Conservation (phyloP, 2,329 filamentous ascomycete genomes). For the Huntiella decipiens region DNA sequence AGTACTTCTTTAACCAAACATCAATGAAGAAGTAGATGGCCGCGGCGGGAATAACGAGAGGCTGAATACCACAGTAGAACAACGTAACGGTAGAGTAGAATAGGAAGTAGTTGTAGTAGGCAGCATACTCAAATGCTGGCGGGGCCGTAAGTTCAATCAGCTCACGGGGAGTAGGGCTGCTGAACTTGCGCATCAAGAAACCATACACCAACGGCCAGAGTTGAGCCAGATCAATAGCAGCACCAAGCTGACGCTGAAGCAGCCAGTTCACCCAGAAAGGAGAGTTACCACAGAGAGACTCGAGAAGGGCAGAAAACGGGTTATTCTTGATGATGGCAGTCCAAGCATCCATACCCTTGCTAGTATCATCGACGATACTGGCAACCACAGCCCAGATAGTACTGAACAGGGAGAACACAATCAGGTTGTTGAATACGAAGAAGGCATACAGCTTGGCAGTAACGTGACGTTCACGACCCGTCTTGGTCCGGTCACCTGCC, state of each 20-base stretch:
- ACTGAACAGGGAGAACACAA: slow-evolving; percentile 86
- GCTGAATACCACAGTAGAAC: slow-evolving; percentile 70
- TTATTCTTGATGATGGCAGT: slow-evolving; percentile 45
- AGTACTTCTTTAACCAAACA: slow-evolving; percentile 82
- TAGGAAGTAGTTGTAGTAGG: slow-evolving; percentile 95
- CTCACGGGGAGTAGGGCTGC: slow-evolving; percentile 73
- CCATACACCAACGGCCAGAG: slow-evolving; percentile 67
- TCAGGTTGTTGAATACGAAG: slow-evolving; percentile 91
- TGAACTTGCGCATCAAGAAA: slow-evolving; percentile 68
- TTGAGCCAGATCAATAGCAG: slow-evolving; percentile 85
- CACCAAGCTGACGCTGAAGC: slow-evolving; percentile 79
- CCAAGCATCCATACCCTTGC: slow-evolving; percentile 43
- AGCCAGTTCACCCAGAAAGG: slow-evolving; percentile 91
- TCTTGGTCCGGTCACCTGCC: slow-evolving; percentile 81
- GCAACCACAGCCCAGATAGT: slow-evolving; percentile 58
- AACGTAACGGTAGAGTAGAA: slow-evolving; percentile 84
- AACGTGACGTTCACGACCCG: slow-evolving; percentile 78
- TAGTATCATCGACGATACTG: slow-evolving; percentile 39
- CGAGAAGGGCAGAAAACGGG: slow-evolving; percentile 45
- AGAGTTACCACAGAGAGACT: slow-evolving; percentile 62
- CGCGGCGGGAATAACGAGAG: slow-evolving; percentile 66
- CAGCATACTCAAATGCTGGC: slow-evolving; percentile 82
- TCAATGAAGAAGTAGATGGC: slow-evolving; percentile 82
- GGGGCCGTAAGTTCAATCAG: slow-evolving; percentile 86
- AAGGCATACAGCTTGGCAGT: slow-evolving; percentile 81